These are phyloP conservation scores for Periglandula ipomoeae DNA, from an alignment of 2,329 filamentous ascomycete genomes.

Conservation along the genomic window DNA sequence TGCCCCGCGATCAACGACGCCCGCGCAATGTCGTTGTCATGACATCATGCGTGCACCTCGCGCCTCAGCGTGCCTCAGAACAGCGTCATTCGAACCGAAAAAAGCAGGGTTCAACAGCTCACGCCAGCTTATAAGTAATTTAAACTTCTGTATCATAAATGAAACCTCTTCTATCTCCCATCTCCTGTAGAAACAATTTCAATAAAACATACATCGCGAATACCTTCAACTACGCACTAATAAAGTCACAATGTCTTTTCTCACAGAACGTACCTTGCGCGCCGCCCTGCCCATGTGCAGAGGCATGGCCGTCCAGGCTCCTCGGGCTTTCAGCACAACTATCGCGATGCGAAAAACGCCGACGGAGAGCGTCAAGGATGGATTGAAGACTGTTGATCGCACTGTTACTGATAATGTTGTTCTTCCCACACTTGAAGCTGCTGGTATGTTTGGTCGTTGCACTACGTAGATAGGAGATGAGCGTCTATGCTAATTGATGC, in stretches of 20 bases:
- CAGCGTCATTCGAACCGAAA: background rate
- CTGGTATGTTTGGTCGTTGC: constrained; percentile 34
- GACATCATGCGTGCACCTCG: constrained; percentile 6
- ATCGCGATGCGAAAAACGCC: constrained; percentile 36
- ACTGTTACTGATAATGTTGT: constrained; percentile 52
- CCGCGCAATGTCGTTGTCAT: constrained; percentile 5
- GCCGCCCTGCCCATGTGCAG: constrained; percentile 31
- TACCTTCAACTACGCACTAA: constrained; percentile 1
- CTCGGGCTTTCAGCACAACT: constrained; percentile 43
- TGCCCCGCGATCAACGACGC: constrained; percentile 6
- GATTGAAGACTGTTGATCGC: constrained; percentile 49
- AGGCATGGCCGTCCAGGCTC: constrained; percentile 27
- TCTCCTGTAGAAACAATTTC: background rate
- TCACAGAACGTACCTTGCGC: constrained; percentile 37
- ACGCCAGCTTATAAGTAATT: background rate
- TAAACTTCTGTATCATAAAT: no score
- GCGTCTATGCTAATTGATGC: no score
- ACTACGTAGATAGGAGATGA: background rate
- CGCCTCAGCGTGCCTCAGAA: no score
- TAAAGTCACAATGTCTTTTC: constrained; percentile 38
- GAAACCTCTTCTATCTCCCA: background rate
- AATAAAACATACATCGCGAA: background rate
- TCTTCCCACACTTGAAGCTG: constrained; percentile 51
- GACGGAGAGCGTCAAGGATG: constrained; percentile 49
- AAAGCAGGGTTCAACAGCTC: background rate